phyloP scores from a whole-genome alignment of 441 rosid genomes.

The Hypseocharis bilobata region DNA sequence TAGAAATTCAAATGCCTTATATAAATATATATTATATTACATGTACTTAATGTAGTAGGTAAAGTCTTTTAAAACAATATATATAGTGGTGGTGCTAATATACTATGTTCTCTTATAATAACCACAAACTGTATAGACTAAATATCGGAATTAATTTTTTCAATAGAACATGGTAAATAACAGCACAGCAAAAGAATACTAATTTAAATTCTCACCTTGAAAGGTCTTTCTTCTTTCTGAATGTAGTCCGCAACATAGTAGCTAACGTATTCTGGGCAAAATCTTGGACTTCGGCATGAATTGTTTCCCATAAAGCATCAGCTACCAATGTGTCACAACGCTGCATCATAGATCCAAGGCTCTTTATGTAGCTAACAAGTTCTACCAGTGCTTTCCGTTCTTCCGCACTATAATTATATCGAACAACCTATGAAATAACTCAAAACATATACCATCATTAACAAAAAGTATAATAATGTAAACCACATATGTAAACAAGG shows the following conservation, averaged over 20 bases:
- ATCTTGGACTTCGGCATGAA: constrained; percentile 98
- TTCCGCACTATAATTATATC: constrained; percentile 81
- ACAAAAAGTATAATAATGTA: constrained; percentile 8
- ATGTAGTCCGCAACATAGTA: constrained; percentile 85
- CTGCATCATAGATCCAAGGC: constrained; percentile 88
- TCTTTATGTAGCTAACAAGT: constrained; percentile 90
- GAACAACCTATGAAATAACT: constrained; percentile 60
- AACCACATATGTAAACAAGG: background rate
- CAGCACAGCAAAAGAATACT: background rate
- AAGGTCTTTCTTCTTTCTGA: constrained; percentile 89
- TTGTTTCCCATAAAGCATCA: constrained; percentile 98
- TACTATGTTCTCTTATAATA: background rate
- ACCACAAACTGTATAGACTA: background rate
- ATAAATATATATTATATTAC: no score
- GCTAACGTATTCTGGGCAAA: constrained; percentile 96
- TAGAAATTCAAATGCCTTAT: no score
- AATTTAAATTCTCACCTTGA: constrained; percentile 53
- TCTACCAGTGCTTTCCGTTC: constrained; percentile 93
- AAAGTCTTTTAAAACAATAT: background rate
- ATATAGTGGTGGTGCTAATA: background rate
- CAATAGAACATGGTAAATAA: background rate
- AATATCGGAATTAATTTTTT: background rate
- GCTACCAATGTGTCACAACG: constrained; percentile 83
- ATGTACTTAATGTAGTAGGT: background rate
- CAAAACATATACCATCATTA: constrained; percentile 14